phyloP scores from a whole-genome alignment of 148 eudicot genomes.

The Gaultheria prostrata region DNA sequence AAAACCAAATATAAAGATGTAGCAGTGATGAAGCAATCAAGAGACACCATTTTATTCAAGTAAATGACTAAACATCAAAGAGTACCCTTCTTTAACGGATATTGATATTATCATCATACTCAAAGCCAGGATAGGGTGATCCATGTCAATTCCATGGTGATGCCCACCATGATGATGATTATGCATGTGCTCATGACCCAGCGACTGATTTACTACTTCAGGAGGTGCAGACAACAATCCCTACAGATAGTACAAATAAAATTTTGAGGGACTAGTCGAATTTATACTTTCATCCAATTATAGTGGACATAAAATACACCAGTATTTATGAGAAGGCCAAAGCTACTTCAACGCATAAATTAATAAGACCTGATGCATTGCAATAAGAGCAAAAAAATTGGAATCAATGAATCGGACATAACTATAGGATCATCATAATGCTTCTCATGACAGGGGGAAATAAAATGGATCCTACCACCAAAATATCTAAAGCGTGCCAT shows the following conservation, averaged over 20 bases:
- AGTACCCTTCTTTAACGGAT: slow-evolving; percentile 86
- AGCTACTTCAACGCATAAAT: slow-evolving; percentile 2
- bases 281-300: neutral
- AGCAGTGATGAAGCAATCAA: neutral
- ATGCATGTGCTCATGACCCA: slow-evolving; percentile 48
- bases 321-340: neutral
- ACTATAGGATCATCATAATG: neutral
- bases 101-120: slow-evolving; percentile 78
- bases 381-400: neutral
- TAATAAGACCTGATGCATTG: neutral
- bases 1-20: slow-evolving; percentile 16
- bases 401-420: no score
- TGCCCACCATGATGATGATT: slow-evolving; percentile 59
- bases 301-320: neutral
- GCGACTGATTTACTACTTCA: slow-evolving; percentile 53
- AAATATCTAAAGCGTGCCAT: slow-evolving; percentile 90
- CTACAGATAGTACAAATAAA: slow-evolving; percentile 35
- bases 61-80: neutral
- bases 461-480: slow-evolving; percentile 45
- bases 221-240: slow-evolving; percentile 53
- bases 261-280: neutral
- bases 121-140: slow-evolving; percentile 84
- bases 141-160: slow-evolving; percentile 79
- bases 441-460: neutral
- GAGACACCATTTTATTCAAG: neutral